Base-by-base conservation (phyloP, 2,329 filamentous ascomycete genomes). In the Fusarium armeniacum region DNA sequence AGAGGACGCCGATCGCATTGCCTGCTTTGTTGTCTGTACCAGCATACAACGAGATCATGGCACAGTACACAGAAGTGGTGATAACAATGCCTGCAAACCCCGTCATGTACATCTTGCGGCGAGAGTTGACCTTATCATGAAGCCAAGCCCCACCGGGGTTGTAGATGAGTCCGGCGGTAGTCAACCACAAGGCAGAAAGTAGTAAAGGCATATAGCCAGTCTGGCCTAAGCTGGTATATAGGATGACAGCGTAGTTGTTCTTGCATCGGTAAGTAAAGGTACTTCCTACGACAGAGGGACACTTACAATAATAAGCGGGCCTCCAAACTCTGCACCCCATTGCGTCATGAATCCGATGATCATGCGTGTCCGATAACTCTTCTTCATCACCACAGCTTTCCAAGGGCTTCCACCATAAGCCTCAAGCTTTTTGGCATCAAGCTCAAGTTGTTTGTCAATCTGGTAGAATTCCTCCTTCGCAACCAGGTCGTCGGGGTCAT, bases 301-400 rank as follows among this genome's bases (percentile, higher is more conserved):
- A 79, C 82, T 73, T 58, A 84, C 83, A 57, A 86, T 85, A 18
- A 86, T 83, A 1, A 86, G 76, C 13, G 83, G 83, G 0, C 84
- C 84, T n/a, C 80, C 83, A 70, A 85, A 86, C 55, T 86, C 83
- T 3, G 84, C 83, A 24, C 83, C 84, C 83, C 83, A 86, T 67
- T 85, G 84, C 0, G 83, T 86, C 36, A 86, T 74, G 63, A 86
- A 86, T 0, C 83, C 83, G 43, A 86, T 83, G 2, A 81, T 77
- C 82, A 86, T 84, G 1, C 84, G 77, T 76, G 84, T 86, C 20
- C 84, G 77, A 64, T 85, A 84, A 11, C 82, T 83, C 61, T 78
- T 80, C 71, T 83, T 84, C 70, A 79, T 81, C 24, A 83, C n/a
- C 0, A 84, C 78, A 0, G 83, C 83, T 38, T 73, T 80, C 82